Evolutionary conservation across 2,329 filamentous ascomycete genomes (phyloP).

Genomic region (Basipetospora sp.): DNA sequence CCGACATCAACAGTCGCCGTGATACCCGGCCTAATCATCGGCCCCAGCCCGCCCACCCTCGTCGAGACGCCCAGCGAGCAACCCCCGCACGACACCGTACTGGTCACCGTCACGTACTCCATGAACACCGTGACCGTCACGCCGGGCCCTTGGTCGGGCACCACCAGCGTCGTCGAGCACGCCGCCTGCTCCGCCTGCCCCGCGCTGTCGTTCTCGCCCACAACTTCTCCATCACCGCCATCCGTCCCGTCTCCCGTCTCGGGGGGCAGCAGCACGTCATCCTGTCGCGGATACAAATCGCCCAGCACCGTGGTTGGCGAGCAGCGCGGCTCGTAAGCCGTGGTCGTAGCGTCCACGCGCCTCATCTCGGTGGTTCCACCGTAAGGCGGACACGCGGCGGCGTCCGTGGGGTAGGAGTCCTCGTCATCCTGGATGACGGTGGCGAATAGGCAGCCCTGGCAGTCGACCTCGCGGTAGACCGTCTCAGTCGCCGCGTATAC

Average conservation of each 20-base stretch:
- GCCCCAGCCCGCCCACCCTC: constrained; percentile 1
- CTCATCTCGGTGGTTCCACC: constrained; percentile 10
- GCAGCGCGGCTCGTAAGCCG: constrained; percentile 16
- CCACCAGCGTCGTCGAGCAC: constrained; percentile 1
- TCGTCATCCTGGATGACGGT: constrained; percentile 10
- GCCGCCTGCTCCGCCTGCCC: background rate
- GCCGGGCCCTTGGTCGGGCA: background rate
- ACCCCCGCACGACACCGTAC: background rate
- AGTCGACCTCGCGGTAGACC: constrained; percentile 15
- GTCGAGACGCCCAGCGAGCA: constrained; percentile 1
- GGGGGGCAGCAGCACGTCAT: background rate
- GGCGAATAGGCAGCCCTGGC: constrained; percentile 17
- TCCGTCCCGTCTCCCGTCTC: background rate
- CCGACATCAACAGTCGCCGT: constrained; percentile 3
- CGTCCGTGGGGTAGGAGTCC: constrained; percentile 13
- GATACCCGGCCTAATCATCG: background rate
- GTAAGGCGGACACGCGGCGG: too few species aligned
- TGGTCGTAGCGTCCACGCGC: constrained; percentile 12
- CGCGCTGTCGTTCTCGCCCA: background rate
- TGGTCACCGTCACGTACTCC: constrained; percentile 4
- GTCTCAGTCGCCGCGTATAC: constrained; percentile 16
- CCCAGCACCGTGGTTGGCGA: constrained; percentile 6
- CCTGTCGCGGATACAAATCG: background rate
- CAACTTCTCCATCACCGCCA: background rate
- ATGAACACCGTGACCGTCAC: constrained; percentile 6